Evolutionary conservation across 768 basidiomycete species (phyloP), one percentile per base, ranked within the genome.

Genomic region (Clathrus columnatus): DNA sequence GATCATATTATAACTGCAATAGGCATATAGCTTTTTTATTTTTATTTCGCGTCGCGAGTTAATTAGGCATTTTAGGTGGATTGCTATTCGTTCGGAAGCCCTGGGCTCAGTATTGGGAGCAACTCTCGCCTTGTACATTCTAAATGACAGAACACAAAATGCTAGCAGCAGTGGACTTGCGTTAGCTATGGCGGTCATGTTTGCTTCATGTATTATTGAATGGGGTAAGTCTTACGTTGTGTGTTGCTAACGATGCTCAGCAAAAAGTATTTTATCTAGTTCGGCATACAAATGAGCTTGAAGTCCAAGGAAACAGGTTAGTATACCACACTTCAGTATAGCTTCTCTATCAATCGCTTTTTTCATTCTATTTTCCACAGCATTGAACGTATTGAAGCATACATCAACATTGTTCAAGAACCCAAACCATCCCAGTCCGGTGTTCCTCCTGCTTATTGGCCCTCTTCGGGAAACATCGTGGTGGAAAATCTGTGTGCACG

Each of bases 81-180:
- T 78, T 43, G 70, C 67, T 54, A 65, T 75, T 44, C 72, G 77
- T 56, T 72, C 90, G 36, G 87, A 91, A 63, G 64, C 74, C 32
- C 67, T 86, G 4, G 82, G 81, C 1, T 75, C 72, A 3, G 23
- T 81, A 11, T 86, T 86, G 63, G 72, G 80, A 0, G 68, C 77
- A 7, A 66, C 68, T 2, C 67, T 86, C 4, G 82, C 81, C n/a
- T 66, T 73, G 2, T 83, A 82, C 63, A 70, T 85, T 42, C 68
- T 76, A 51, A 47, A 55, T 48, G 54, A n/a, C 64, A 18, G 32
- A 7, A 27, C 7, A 7, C n/a, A 8, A 18, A 47, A 62, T 4
- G 58, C 64, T 11, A 72, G 75, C 69, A 72, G 72, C 18, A 23
- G 44, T 23, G 64, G 72, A 2, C 68, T 73, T 60, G 68, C 70